Percentiles rank a stretch among this genome's conserved stretches.
These are phyloP conservation scores for Cryptosporidium tyzzeri DNA, from an alignment of 169 alveolate genomes.

Conservation along the genomic window DNA sequence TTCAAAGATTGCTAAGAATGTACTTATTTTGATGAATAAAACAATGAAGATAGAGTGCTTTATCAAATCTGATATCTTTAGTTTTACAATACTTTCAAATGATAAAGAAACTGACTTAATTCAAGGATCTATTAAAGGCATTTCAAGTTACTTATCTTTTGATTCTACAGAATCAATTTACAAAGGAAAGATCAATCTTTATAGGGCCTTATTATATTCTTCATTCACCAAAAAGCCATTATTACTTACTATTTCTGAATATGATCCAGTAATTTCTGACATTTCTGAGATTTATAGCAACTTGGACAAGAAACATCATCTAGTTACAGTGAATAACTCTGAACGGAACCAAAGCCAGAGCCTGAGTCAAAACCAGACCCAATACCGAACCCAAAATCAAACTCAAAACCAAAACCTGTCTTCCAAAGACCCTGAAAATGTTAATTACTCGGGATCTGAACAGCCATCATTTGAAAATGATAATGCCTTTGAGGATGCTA, in stretches of 20 bases:
- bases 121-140: slow-evolving; percentile 60
- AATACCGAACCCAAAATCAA: neutral
- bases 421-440: neutral
- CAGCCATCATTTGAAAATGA: slow-evolving; percentile 34
- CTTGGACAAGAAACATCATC: slow-evolving; percentile 18
- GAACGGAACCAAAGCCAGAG: neutral
- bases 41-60: slow-evolving; percentile 47
- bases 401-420: neutral
- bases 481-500: slow-evolving; percentile 49
- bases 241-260: slow-evolving; percentile 35
- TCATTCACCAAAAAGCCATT: slow-evolving; percentile 51
- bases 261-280: slow-evolving; percentile 30
- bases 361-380: neutral
- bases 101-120: slow-evolving; percentile 1
- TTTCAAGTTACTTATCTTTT: slow-evolving; percentile 25
- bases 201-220: slow-evolving; percentile 53
- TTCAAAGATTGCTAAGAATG: slow-evolving; percentile 12
- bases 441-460: neutral
- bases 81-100: slow-evolving; percentile 38
- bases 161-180: slow-evolving; percentile 30
- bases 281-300: slow-evolving; percentile 23
- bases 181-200: slow-evolving; percentile 35
- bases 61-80: slow-evolving; percentile 34
- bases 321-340: neutral
- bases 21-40: slow-evolving; percentile 34